These are phyloP conservation scores for Aspergillus niger DNA, from an alignment of 2,329 filamentous ascomycete species.

Conservation along the genomic window DNA sequence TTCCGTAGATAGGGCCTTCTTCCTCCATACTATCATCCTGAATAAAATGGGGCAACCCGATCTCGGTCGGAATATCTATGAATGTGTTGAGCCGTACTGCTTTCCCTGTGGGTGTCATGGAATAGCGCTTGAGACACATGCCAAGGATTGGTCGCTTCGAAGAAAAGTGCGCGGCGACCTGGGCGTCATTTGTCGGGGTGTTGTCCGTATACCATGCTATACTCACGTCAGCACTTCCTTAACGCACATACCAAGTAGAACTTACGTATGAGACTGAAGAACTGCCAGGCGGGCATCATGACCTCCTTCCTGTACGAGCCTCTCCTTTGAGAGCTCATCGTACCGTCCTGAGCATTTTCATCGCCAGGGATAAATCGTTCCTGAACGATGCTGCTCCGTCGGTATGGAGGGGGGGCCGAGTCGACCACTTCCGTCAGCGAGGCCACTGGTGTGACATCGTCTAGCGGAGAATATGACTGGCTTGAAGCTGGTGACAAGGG, in stretches of 20 bases:
- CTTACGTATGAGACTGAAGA: conserved; percentile 89
- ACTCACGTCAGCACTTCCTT: conserved; percentile 34
- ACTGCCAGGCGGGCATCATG: conserved; percentile 95
- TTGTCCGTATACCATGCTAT: conserved; percentile 82
- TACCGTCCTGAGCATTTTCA: conserved; percentile 38
- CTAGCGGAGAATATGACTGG: conserved; percentile 23
- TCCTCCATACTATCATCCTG: conserved; percentile 71
- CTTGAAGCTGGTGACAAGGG: conserved; percentile 40
- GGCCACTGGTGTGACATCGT: conserved; percentile 27
- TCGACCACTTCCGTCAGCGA: conserved; percentile 30
- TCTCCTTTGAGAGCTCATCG: conserved; percentile 34
- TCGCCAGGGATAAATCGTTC: conserved; percentile 50
- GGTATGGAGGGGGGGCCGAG: conserved; percentile 28
- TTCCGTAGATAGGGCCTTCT: conserved; percentile 71
- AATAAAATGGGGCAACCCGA: conserved; percentile 84
- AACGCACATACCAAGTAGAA: conserved; percentile 19
- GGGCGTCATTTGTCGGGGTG: conserved; percentile 66
- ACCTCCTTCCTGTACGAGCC: conserved; percentile 71
- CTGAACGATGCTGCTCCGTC: conserved; percentile 47
- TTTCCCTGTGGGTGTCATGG: conserved; percentile 68
- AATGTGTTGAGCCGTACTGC: conserved; percentile 75
- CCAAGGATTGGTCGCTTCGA: conserved; percentile 81
- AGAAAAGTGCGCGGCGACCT: conserved; percentile 87
- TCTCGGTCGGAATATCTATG: conserved; percentile 88
- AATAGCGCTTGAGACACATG: conserved; percentile 90